Conservation (phyloP, 495 filamentous ascomycete genomes). For the Trypethelium eluteriae region DNA sequence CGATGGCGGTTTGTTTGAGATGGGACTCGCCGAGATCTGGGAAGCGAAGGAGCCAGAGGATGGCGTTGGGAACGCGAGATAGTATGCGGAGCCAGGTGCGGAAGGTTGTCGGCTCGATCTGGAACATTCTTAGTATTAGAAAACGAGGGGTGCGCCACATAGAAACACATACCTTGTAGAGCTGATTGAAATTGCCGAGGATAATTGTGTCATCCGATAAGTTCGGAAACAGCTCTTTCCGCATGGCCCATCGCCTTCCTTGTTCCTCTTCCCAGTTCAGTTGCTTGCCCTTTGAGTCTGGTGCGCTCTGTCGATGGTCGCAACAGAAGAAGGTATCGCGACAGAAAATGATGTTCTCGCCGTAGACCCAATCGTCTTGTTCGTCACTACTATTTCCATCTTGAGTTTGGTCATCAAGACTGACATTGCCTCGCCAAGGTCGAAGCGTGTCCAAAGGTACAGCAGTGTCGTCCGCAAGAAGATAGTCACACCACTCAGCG, state of each 20-base stretch:
- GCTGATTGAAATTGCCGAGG: slow-evolving; percentile 95
- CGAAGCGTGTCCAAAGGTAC: slow-evolving; percentile 76
- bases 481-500: slow-evolving; percentile 98
- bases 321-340: slow-evolving; percentile 98
- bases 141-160: not conserved
- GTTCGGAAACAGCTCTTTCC: slow-evolving; percentile 84
- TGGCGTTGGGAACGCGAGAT: slow-evolving; percentile 72
- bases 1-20: slow-evolving; percentile 65
- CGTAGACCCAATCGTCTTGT: slow-evolving; percentile 81
- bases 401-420: slow-evolving; percentile 59
- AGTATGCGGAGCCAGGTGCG: slow-evolving; percentile 94
- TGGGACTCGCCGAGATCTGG: slow-evolving; percentile 88
- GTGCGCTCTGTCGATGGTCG: slow-evolving; percentile 89
- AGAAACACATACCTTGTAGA: slow-evolving; percentile 79
- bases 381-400: slow-evolving; percentile 60
- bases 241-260: slow-evolving; percentile 79
- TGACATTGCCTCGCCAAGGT: slow-evolving; percentile 64
- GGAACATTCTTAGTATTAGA: slow-evolving; percentile 1
- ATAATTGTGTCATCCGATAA: slow-evolving; percentile 82
- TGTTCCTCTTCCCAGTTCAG: slow-evolving; percentile 83
- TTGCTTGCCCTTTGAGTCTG: slow-evolving; percentile 56
- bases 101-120: slow-evolving; percentile 98
- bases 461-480: slow-evolving; percentile 82
- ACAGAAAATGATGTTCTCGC: slow-evolving; percentile 91
- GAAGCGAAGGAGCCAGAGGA: slow-evolving; percentile 94